Evolutionary conservation across 2,329 filamentous ascomycete genomes (phyloP), one percentile per base, ranked within the genome.

Genomic region (Nemania sp.): DNA sequence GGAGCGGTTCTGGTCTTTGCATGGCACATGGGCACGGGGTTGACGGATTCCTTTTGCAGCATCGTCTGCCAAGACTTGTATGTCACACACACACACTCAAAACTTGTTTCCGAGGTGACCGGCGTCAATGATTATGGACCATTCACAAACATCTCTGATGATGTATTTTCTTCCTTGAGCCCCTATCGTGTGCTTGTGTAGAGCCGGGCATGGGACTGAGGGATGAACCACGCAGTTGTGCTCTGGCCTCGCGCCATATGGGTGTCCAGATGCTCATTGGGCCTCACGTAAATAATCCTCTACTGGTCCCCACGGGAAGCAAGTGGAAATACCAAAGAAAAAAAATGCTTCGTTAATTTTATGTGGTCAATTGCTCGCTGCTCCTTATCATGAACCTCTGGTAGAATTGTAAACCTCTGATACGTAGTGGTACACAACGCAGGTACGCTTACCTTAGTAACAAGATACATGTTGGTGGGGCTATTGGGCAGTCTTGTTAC

Each of bases 91-190:
- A 81, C 79, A 78, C 76, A 29, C 25, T 29, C 25, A 81, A 63
- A 65, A 65, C 39, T 46, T 54, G 61, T 69, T 65, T 67, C 64
- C 58, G 68, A 71, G 70, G 84, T 86, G 84, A 83, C 80, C 78
- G 85, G 85, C 84, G 84, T 87, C 84, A 84, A 79, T 79, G 77
- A 84, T 81, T 65, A 86, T 79, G 84, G 83, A 84, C 61, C 83
- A 85, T 80, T 85, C 78, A 79, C 77, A 81, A 73, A 60, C 64
- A 69, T 56, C 54, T 50, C 21, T 45, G 21, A 49, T 53, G 35
- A 48, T 59, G 45, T 35, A 29, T 51, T 42, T 35, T 50, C 18
- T 53, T 21, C 54, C 35, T 20, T 34, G 35, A 56, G 34, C 46
- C 17, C 46, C 35, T 45, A 39, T 2, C 13, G 40, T 64, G 34